Percentiles rank a stretch among this genome's conserved stretches.
These are phyloP conservation scores for Ceriops tagal DNA, from an alignment of 345 rosid genomes.

Conservation along the genomic window DNA sequence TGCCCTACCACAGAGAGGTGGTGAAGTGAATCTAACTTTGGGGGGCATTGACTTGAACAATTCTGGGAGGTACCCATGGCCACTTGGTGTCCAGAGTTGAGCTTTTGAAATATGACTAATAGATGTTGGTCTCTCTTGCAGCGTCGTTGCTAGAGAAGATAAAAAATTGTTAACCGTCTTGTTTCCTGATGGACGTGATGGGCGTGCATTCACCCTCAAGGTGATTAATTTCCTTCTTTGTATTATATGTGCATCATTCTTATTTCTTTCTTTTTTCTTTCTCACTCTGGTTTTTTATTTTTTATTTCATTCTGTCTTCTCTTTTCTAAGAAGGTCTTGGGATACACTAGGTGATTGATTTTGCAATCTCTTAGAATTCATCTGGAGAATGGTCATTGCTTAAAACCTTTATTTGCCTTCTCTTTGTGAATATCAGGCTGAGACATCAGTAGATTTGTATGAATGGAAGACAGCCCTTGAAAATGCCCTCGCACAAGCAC, in stretches of 20 bases:
- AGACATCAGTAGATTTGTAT: conserved; percentile 84
- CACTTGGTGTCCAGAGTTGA: conserved; percentile 11
- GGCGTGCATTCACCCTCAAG: conserved; percentile 99
- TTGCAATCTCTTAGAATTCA: not conserved
- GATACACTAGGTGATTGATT: not conserved
- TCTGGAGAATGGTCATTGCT: not conserved
- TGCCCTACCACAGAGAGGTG: conserved; percentile 85
- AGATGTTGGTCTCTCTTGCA: conserved; percentile 36
- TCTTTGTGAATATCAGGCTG: conserved; percentile 55
- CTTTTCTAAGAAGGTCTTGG: not conserved
- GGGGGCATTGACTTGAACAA: conserved; percentile 98
- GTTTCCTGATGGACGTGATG: conserved; percentile 99
- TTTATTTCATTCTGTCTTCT: conserved; percentile 5
- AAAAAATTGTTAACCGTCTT: conserved; percentile 88
- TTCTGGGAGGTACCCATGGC: conserved; percentile 75
- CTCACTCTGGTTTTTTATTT: not conserved
- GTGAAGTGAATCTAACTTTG: conserved; percentile 89
- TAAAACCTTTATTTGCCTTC: not conserved
- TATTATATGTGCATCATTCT: not conserved
- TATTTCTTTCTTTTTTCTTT: not conserved
- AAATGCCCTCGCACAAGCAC: conserved; percentile 90
- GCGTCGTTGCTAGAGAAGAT: conserved; percentile 96
- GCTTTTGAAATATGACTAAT: conserved; percentile 22
- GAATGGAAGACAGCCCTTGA: conserved; percentile 97
- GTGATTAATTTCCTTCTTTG: conserved; percentile 30